phyloP scores from a whole-genome alignment of 441 rosid species.

The Populus trichocarpa region DNA sequence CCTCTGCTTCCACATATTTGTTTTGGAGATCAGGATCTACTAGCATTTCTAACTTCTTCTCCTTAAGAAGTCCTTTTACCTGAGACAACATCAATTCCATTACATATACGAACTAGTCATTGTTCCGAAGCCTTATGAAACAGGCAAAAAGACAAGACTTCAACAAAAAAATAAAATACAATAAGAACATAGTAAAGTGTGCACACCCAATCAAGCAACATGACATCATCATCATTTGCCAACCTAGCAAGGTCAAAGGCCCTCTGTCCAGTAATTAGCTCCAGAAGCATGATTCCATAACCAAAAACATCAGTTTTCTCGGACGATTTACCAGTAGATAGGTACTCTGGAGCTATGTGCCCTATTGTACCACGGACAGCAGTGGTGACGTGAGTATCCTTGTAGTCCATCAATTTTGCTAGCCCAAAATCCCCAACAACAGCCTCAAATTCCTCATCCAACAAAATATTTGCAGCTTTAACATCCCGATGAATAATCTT shows the following conservation, averaged over 20 bases:
- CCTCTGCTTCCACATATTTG: slow-evolving; percentile 67
- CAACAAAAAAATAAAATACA: not conserved
- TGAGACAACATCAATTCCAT: slow-evolving; percentile 12
- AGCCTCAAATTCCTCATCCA: too few species aligned
- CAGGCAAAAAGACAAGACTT: not conserved
- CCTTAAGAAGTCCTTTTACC: slow-evolving; percentile 87
- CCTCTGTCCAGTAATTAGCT: slow-evolving; percentile 81
- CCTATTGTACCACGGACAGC: too few species aligned
- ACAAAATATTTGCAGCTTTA: too few species aligned
- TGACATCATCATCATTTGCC: slow-evolving; percentile 87
- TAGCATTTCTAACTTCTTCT: slow-evolving; percentile 20
- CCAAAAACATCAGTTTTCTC: slow-evolving; percentile 32
- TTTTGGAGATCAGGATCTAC: slow-evolving; percentile 78
- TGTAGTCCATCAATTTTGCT: too few species aligned
- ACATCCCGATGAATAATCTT: too few species aligned
- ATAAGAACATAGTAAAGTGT: not conserved
- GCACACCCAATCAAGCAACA: slow-evolving; percentile 86
- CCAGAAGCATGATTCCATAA: slow-evolving; percentile 84
- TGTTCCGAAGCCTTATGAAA: not conserved
- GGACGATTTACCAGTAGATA: slow-evolving; percentile 76
- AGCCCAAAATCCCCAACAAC: too few species aligned
- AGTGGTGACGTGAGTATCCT: too few species aligned
- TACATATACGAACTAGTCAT: not conserved
- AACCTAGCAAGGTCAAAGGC: slow-evolving; percentile 88
- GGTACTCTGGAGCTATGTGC: too few species aligned